Evolutionary conservation across 306 rosid species (phyloP).

Genomic region (Malus asiatica): DNA sequence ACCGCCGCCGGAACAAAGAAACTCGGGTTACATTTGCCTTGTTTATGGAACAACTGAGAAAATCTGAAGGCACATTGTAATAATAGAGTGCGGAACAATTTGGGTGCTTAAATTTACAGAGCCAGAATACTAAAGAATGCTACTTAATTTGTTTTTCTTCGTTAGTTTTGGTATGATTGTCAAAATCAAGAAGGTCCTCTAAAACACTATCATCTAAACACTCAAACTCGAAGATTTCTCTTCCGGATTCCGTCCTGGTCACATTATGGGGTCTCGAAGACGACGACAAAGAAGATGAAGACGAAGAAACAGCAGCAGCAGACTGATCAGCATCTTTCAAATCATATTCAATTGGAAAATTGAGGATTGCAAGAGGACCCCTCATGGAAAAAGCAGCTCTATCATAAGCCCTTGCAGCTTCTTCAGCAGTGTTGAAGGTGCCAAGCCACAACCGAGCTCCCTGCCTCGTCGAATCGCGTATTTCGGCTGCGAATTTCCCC

Average conservation of each 20-base stretch:
- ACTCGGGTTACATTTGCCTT: too few relatives aligned
- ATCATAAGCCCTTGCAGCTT: slow-evolving; percentile 71
- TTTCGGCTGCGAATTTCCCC: slow-evolving; percentile 41
- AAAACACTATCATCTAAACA: slow-evolving; percentile 54
- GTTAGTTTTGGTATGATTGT: not conserved
- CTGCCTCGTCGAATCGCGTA: slow-evolving; percentile 26
- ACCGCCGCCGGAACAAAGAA: too few relatives aligned
- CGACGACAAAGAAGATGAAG: not conserved
- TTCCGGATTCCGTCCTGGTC: not conserved
- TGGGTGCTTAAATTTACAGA: not conserved
- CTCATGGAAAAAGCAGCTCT: slow-evolving; percentile 61
- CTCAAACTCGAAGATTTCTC: slow-evolving; percentile 49
- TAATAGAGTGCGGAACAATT: not conserved
- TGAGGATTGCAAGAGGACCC: slow-evolving; percentile 59
- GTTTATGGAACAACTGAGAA: not conserved
- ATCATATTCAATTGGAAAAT: slow-evolving; percentile 49
- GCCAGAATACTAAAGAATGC: too few relatives aligned
- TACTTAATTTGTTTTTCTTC: not conserved
- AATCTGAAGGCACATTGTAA: not conserved
- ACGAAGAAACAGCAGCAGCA: not conserved
- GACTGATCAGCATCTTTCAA: slow-evolving; percentile 1
- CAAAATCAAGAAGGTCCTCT: slow-evolving; percentile 60
- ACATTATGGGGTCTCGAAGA: not conserved
- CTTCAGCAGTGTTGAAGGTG: slow-evolving; percentile 49
- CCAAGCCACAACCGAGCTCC: slow-evolving; percentile 70